A percentile compares a stretch with the other conserved stretches of the same genome.
Evolutionary conservation across 139 green algal genomes (phyloP).

Genomic region (Coelastrella sp.): DNA sequence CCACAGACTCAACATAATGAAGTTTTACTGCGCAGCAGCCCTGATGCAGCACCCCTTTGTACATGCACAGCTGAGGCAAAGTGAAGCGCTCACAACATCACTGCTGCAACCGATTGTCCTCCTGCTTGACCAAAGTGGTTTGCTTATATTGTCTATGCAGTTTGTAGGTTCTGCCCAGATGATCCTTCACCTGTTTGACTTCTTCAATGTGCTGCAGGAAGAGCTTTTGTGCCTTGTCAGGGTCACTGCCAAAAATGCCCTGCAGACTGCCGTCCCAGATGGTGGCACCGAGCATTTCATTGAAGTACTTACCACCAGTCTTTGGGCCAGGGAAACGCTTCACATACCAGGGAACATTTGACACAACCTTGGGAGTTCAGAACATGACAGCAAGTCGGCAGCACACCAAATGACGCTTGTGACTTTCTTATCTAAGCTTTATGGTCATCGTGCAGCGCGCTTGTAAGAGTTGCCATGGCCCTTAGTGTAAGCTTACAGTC

Average conservation of each 20-base stretch:
- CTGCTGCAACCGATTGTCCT: background rate
- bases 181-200: constrained; percentile 14
- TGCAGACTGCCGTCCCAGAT: constrained; percentile 34
- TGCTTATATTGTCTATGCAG: background rate
- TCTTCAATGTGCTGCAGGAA: constrained; percentile 14
- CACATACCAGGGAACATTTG: background rate
- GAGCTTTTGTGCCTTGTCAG: background rate
- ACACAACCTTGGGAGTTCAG: background rate
- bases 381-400: background rate
- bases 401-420: background rate
- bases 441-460: too few species aligned
- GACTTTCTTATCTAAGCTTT: background rate
- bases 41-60: background rate
- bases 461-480: too few species aligned
- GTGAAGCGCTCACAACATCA: background rate
- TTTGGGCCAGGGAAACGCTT: background rate
- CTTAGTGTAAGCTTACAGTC: too few species aligned
- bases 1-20: background rate
- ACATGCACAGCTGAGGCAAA: background rate
- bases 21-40: background rate
- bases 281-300: background rate
- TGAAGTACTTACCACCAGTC: background rate
- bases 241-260: constrained; percentile 2
- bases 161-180: background rate
- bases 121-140: background rate